phyloP scores from a whole-genome alignment of 352 stramenopile species.

The Phytophthora vignae region DNA sequence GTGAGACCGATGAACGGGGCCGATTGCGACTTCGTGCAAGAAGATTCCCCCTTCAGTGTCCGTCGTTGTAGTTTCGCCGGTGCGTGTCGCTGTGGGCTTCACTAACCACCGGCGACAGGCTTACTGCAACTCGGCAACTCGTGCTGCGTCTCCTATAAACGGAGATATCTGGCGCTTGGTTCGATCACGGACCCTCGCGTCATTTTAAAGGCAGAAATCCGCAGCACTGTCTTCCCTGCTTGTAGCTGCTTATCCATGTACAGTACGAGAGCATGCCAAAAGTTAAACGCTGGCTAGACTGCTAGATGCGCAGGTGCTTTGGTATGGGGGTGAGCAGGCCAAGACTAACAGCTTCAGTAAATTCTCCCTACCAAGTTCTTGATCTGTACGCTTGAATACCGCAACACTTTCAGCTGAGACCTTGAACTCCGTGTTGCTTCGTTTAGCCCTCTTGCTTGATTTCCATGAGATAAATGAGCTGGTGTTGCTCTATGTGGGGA shows the following conservation, averaged over 20 bases:
- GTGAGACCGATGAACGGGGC: constrained; percentile 2
- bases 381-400: background rate
- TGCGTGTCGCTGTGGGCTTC: background rate
- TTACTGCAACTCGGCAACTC: background rate
- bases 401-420: background rate
- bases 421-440: background rate
- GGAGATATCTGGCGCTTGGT: background rate
- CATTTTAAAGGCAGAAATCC: background rate
- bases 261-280: background rate
- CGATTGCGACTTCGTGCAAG: background rate
- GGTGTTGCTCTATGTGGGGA: background rate
- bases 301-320: background rate
- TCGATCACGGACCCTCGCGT: background rate
- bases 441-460: constrained; percentile 6
- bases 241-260: too few relatives aligned
- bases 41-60: background rate
- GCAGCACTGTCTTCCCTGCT: too few relatives aligned
- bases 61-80: background rate
- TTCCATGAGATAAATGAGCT: constrained; percentile 1
- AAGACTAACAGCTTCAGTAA: background rate
- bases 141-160: background rate
- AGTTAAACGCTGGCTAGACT: background rate
- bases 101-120: background rate
- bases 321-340: background rate
- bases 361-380: too few relatives aligned